Conservation (phyloP, 164 flowering plant genomes). For the Vitis vinifera region DNA sequence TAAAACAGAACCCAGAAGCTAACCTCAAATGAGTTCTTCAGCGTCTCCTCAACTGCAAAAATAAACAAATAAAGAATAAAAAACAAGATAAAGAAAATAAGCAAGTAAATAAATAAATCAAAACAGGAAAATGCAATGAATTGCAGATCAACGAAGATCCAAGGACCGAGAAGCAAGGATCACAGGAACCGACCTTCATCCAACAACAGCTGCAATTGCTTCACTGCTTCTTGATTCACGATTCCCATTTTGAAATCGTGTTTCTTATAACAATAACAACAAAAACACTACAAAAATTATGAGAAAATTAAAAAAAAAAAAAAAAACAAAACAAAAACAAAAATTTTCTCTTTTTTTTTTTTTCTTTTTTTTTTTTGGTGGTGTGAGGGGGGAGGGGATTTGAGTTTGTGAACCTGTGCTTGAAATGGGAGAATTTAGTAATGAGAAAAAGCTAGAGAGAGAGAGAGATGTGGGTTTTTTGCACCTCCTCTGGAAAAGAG, state of each 20-base stretch:
- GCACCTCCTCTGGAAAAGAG: background rate
- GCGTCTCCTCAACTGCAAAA: conserved; percentile 49
- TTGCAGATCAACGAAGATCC: conserved; percentile 5
- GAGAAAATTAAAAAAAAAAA: background rate
- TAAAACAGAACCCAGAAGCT: conserved; percentile 1
- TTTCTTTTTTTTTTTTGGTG: background rate
- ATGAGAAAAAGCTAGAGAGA: conserved; percentile 1
- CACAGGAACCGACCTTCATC: conserved; percentile 36
- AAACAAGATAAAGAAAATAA: background rate
- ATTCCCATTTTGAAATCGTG: conserved; percentile 32
- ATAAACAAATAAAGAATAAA: conserved; percentile 1
- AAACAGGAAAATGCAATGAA: background rate
- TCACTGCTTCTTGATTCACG: conserved; percentile 49
- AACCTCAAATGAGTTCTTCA: conserved; percentile 48
- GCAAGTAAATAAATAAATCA: background rate
- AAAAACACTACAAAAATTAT: background rate
- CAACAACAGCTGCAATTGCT: conserved; percentile 47
- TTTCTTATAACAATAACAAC: background rate
- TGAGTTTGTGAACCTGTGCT: too few relatives aligned
- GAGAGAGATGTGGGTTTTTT: background rate
- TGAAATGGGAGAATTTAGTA: background rate
- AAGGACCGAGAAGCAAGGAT: background rate
- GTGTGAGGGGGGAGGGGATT: background rate
- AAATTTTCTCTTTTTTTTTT: background rate
- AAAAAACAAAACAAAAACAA: background rate